These are phyloP conservation scores for Cubamyces sp. DNA, from an alignment of 768 basidiomycete genomes.

Conservation along the genomic window DNA sequence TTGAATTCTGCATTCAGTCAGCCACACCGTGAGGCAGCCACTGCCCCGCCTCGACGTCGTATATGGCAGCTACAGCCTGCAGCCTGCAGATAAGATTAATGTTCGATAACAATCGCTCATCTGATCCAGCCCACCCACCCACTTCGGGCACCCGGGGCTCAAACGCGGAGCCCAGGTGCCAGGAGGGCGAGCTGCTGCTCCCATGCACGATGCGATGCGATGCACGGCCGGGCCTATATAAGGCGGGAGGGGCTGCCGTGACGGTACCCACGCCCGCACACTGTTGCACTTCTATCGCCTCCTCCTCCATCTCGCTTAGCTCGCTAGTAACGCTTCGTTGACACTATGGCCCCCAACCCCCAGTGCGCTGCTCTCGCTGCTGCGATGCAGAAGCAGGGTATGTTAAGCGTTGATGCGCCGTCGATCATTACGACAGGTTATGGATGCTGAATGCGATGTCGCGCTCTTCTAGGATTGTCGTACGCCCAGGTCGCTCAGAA, in stretches of 20 bases:
- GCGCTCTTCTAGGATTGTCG: conserved; percentile 45
- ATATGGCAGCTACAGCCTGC: not conserved
- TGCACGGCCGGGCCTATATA: conserved; percentile 22
- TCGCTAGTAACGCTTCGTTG: not conserved
- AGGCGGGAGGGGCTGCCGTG: conserved; percentile 5
- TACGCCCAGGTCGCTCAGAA: conserved; percentile 52
- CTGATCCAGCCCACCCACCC: conserved; percentile 10
- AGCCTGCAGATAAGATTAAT: conserved; percentile 16
- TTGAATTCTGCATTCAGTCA: too few relatives aligned
- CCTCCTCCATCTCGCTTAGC: conserved; percentile 10
- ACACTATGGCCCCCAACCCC: conserved; percentile 52
- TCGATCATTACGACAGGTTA: too few relatives aligned
- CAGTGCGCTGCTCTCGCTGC: conserved; percentile 61
- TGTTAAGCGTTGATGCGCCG: conserved; percentile 14
- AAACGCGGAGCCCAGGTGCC: not conserved
- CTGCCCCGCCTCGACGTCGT: not conserved
- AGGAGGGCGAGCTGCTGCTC: conserved; percentile 4
- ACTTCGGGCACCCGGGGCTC: conserved; percentile 1
- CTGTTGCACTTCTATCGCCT: not conserved
- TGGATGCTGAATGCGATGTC: not conserved
- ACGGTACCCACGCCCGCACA: not conserved
- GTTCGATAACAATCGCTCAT: conserved; percentile 24
- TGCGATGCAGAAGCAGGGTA: conserved; percentile 56
- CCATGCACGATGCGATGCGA: too few relatives aligned
- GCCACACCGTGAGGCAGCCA: not conserved